Percentiles rank a stretch among this genome's conserved stretches.
Evolutionary conservation across 2,329 filamentous ascomycete species (phyloP).

Genomic region (Stagonosporopsis tanaceti): DNA sequence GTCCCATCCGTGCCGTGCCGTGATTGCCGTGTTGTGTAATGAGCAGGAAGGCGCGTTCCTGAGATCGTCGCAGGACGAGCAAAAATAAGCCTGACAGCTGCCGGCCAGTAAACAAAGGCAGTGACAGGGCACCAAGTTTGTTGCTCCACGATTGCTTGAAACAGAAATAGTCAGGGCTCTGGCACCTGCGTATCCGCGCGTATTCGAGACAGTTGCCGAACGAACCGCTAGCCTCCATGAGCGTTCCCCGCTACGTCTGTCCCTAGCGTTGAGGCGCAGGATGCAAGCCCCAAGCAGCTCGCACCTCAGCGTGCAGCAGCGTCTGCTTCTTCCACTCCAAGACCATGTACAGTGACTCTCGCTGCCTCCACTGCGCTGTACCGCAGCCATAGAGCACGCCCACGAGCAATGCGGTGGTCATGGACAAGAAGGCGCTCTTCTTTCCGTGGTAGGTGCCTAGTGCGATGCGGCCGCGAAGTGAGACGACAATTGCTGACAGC

Average conservation of each 20-base stretch:
- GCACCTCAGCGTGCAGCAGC: conserved; percentile 9
- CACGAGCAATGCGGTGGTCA: conserved; percentile 42
- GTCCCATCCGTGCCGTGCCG: conserved; percentile 12
- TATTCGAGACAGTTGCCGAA: conserved; percentile 20
- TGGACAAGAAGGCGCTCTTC: conserved; percentile 48
- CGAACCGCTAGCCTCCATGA: conserved; percentile 9
- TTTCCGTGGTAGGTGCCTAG: conserved; percentile 41
- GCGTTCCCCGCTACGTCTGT: conserved; percentile 22
- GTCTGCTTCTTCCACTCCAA: conserved; percentile 11
- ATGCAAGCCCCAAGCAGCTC: conserved; percentile 17
- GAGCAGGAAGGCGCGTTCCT: conserved; percentile 17
- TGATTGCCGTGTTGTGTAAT: conserved; percentile 14
- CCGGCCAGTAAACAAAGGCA: neutral
- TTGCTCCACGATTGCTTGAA: neutral
- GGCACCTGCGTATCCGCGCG: conserved; percentile 13
- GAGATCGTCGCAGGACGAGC: conserved; percentile 12
- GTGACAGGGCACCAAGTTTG: neutral
- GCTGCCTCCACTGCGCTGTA: conserved; percentile 31
- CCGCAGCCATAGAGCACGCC: conserved; percentile 32
- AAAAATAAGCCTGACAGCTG: conserved; percentile 7
- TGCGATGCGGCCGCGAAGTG: neutral
- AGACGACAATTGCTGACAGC: conserved; percentile 28
- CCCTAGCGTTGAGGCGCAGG: conserved; percentile 24
- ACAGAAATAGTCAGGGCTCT: neutral
- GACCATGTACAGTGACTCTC: conserved; percentile 17